Evolutionary conservation across 805 yeast species (phyloP), one percentile per base, ranked within the genome.

Genomic region (Wickerhamomyces kurtzmanii): DNA sequence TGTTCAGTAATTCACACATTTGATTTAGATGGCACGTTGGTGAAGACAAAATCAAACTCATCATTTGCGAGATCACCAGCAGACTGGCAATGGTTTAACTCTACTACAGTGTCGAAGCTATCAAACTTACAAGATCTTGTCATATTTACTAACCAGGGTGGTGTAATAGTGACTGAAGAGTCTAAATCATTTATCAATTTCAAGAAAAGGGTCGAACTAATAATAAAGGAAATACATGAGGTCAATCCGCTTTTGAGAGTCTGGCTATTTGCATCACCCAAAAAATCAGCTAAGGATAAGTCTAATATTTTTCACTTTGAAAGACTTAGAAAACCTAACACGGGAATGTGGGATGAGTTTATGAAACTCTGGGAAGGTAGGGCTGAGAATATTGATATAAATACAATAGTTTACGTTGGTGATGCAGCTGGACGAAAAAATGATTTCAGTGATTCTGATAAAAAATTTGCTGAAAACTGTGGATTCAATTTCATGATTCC

Each of bases 371-470:
- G 71, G 10, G 32, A 17, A 10, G 20, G 23, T 5, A 26, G 27
- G 1, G 42, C 45, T 3, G 36, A 38, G 0, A 31, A 32, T 7
- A 39, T 75, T 3, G 75, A 73, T 40, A 27, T 47, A 27, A 53
- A 46, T 0, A 38, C 51, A 8, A 69, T 83, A 28, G 60, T 75
- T 30, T 91, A 56, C 49, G 87, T 86, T n/a, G 98, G 98, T 5
- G 98, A 89, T 57, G 97, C 97, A 0, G 97, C 96, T 6, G 98
- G 97, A 1, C 61, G 97, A 29, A 43, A 47, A 2, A 51, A 45
- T 0, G 97, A 89, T 51, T 81, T 78, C 47, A 82, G 91, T 61
- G 86, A 82, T 40, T 70, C 81, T 27, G 98, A 89, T 50, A 51
- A 48, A 37, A 47, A 34, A 31, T 87, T 87, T 61, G 96, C 97